Evolutionary conservation across 176 grass and related monocot species (phyloP), one percentile per base, ranked within the genome.

Genomic region (Dendrocalamus sinicus): DNA sequence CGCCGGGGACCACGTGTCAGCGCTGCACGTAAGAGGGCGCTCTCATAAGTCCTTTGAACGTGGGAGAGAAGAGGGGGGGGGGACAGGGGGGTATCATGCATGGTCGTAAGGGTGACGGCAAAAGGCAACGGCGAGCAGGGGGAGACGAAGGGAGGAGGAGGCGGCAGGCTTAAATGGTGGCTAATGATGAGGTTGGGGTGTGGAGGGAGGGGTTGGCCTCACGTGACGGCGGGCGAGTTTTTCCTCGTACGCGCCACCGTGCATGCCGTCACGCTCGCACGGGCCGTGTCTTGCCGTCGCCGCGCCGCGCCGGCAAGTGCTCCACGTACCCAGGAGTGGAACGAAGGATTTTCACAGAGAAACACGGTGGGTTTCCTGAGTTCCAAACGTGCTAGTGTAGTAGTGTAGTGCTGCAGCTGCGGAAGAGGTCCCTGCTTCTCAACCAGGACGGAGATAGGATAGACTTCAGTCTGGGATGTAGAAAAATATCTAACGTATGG

Each of bases 181-280:
- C 94, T 89, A 91, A 93, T 94, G 85, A 90, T 90, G 91, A 86
- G 91, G 88, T 81, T 58, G 59, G 90, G 80, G 53, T 39, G 54
- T 11, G n/a, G 48, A 54, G 35, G 47, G 30, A 32, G 30, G 30
- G 65, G 68, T 70, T 89, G 87, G 79, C 86, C 85, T 92, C 93
- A 93, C 93, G 91, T 97, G 91, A 88, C 28, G 82, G 50, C 72
- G 55, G 8, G 9, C 2, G 40, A 23, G 67, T 26, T 20, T 55
- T 59, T 44, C 20, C 47, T 57, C 1, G 28, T 16, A 66, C 63
- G 55, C 54, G 53, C 75, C 26, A 37, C 72, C 28, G 0, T 32
- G 28, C 32, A 35, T 35, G 32, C 81, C 57, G 39, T 75, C 69
- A 30, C 23, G 80, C 15, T 20, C 40, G 55, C 74, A 17, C 64